phyloP scores from a whole-genome alignment of 2,329 filamentous ascomycete genomes.

The Trichophyton mentagrophytes region DNA sequence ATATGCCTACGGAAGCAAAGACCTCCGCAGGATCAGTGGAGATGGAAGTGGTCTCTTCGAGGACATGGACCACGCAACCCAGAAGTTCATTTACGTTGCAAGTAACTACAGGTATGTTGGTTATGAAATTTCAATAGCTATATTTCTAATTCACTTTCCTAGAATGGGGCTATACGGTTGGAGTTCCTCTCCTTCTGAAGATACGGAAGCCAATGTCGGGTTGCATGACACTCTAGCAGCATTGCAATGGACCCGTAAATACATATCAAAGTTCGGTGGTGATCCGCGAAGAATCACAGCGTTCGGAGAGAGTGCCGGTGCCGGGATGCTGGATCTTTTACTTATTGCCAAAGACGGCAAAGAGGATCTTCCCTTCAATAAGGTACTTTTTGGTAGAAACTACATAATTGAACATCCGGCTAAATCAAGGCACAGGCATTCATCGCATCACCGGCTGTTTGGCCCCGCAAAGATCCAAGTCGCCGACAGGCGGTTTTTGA shows the following conservation, averaged over 20 bases:
- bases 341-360: background rate
- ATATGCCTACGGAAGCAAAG: slow-evolving; percentile 2
- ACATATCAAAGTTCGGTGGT: slow-evolving; percentile 45
- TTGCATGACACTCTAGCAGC: slow-evolving; percentile 44
- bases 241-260: slow-evolving; percentile 44
- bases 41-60: slow-evolving; percentile 2
- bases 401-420: background rate
- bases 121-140: background rate
- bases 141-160: background rate
- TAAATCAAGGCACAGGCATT: slow-evolving; percentile 3
- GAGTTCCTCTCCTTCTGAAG: slow-evolving; percentile 5
- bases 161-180: slow-evolving; percentile 5
- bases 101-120: slow-evolving; percentile 5
- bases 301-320: slow-evolving; percentile 40
- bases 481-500: slow-evolving; percentile 7
- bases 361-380: slow-evolving; percentile 6
- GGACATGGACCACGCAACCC: background rate
- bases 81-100: slow-evolving; percentile 7
- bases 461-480: slow-evolving; percentile 6
- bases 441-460: slow-evolving; percentile 9
- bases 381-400: background rate
- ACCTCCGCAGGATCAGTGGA: background rate
- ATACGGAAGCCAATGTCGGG: slow-evolving; percentile 40
- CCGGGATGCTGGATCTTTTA: slow-evolving; percentile 4
- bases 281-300: slow-evolving; percentile 39